phyloP scores from a whole-genome alignment of 371 early-diverging fungal genomes.

The Actinomortierella ambigua region DNA sequence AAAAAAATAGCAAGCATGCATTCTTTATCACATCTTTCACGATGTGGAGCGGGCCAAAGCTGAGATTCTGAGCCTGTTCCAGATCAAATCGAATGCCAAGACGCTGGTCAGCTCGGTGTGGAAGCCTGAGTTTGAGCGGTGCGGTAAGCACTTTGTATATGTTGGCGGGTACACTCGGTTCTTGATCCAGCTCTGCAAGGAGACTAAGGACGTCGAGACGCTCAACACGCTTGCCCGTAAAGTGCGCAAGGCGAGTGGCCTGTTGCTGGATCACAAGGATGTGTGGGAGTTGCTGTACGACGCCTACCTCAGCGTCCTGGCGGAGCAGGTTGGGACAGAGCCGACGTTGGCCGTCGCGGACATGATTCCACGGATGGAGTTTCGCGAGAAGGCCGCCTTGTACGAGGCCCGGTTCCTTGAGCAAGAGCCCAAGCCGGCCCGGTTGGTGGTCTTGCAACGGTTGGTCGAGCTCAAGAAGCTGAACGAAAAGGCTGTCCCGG shows the following conservation, averaged over 20 bases:
- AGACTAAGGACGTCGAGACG: slow-evolving; percentile 59
- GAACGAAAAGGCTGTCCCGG: slow-evolving; percentile 49
- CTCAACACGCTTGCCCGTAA: slow-evolving; percentile 64
- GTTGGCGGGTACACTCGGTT: slow-evolving; percentile 66
- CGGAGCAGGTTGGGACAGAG: slow-evolving; percentile 33
- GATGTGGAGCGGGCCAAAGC: slow-evolving; percentile 63
- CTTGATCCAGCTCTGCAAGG: slow-evolving; percentile 59
- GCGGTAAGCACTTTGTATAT: slow-evolving; percentile 74
- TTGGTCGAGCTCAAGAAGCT: slow-evolving; percentile 52
- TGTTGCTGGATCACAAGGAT: slow-evolving; percentile 56
- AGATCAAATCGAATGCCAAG: slow-evolving; percentile 56
- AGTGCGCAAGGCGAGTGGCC: slow-evolving; percentile 54
- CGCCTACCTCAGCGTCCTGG: slow-evolving; percentile 46
- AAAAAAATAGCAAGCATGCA: slow-evolving; percentile 62
- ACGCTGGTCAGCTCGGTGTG: slow-evolving; percentile 64
- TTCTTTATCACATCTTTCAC: slow-evolving; percentile 57
- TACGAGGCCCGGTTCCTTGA: slow-evolving; percentile 50
- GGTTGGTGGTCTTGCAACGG: slow-evolving; percentile 27
- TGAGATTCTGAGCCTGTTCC: slow-evolving; percentile 61
- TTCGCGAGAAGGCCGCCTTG: slow-evolving; percentile 46
- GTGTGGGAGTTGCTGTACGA: slow-evolving; percentile 54
- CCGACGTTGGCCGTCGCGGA: slow-evolving; percentile 28
- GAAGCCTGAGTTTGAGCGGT: slow-evolving; percentile 78
- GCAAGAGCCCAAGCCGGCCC: slow-evolving; percentile 21
- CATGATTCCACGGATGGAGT: slow-evolving; percentile 43